phyloP scores from a whole-genome alignment of 192 early-diverging fungal species.

The Chytriomyces sp. region DNA sequence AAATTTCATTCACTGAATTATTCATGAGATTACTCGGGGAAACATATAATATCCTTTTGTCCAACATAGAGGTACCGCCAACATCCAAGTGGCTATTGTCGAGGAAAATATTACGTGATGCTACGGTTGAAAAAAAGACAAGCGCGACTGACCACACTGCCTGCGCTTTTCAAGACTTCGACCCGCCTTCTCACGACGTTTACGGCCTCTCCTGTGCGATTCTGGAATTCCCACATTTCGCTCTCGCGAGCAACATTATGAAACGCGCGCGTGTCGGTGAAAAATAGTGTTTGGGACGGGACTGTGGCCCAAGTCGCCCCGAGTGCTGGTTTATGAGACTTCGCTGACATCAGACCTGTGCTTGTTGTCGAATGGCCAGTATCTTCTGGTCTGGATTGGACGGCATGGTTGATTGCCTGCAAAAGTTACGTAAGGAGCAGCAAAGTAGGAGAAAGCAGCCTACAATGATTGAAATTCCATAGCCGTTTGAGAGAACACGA shows the following conservation, averaged over 20 bases:
- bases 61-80: background rate
- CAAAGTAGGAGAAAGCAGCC: background rate
- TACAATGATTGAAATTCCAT: slow-evolving; percentile 17
- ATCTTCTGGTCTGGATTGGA: background rate
- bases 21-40: background rate
- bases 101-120: background rate
- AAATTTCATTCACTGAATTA: no score
- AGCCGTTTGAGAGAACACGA: background rate
- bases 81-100: background rate
- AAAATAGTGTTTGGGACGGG: slow-evolving; percentile 19
- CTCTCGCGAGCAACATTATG: background rate
- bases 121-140: background rate
- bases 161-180: slow-evolving; percentile 15
- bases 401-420: slow-evolving; percentile 15
- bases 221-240: slow-evolving; percentile 20
- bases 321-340: slow-evolving; percentile 3
- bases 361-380: background rate
- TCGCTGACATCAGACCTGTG: background rate
- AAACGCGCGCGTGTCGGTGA: slow-evolving; percentile 2
- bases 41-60: background rate
- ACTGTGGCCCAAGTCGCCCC: background rate
- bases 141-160: background rate
- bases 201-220: slow-evolving; percentile 13
- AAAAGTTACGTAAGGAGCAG: background rate
- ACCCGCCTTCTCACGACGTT: background rate